A percentile compares a stretch with the other conserved stretches of the same genome.
These are phyloP conservation scores for Piedraia hortae DNA, from an alignment of 2,329 filamentous ascomycete species.

Conservation along the genomic window DNA sequence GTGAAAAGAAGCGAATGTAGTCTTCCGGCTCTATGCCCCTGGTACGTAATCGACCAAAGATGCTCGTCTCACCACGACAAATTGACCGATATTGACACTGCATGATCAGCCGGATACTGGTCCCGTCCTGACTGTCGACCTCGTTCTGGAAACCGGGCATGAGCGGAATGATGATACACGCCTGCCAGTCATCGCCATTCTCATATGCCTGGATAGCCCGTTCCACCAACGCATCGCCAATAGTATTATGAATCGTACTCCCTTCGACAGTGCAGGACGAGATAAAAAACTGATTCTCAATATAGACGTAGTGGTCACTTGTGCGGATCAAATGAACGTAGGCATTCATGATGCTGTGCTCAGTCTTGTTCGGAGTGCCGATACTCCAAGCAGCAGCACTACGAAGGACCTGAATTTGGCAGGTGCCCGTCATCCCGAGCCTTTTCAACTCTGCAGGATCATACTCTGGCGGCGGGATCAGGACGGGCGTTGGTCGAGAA, in stretches of 20 bases:
- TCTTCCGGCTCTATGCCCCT: conserved; percentile 74
- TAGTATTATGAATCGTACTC: conserved; percentile 69
- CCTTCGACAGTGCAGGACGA: conserved; percentile 73
- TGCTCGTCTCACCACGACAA: conserved; percentile 70
- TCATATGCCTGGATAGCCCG: conserved; percentile 63
- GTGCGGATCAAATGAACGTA: conserved; percentile 87
- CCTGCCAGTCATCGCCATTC: conserved; percentile 72
- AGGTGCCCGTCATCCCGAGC: conserved; percentile 73
- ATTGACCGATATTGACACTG: conserved; percentile 94
- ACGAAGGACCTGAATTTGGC: conserved; percentile 82
- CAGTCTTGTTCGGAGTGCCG: conserved; percentile 52
- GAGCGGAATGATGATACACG: conserved; percentile 67
- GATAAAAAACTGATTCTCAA: conserved; percentile 97
- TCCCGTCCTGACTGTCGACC: conserved; percentile 78
- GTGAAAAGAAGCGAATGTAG: conserved; percentile 82
- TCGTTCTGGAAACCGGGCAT: conserved; percentile 98
- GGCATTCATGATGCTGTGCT: conserved; percentile 86
- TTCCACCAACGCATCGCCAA: conserved; percentile 81
- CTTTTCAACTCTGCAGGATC: conserved; percentile 61
- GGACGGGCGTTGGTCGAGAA: conserved; percentile 72
- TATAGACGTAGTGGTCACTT: conserved; percentile 92
- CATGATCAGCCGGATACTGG: conserved; percentile 82
- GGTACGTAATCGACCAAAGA: conserved; percentile 61
- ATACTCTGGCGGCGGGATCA: conserved; percentile 82
- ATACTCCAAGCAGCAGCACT: conserved; percentile 82